Percentiles rank a stretch among this genome's conserved stretches.
Conservation (phyloP, 2,329 filamentous ascomycete genomes). For the Didymella exigua region DNA sequence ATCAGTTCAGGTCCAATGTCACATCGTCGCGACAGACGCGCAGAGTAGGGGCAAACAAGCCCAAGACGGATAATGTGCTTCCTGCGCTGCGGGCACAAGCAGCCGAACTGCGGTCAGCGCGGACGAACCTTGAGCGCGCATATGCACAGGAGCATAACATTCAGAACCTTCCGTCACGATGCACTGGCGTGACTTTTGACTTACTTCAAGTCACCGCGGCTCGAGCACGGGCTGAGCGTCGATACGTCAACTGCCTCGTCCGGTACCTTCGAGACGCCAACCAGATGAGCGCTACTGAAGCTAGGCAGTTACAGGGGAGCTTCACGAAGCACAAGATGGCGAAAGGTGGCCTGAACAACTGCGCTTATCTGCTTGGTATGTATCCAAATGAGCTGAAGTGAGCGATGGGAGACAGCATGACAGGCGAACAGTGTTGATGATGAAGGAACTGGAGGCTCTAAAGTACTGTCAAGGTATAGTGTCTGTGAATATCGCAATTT, state of each 20-base stretch:
- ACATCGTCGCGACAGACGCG: not conserved
- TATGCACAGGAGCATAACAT: conserved; percentile 20
- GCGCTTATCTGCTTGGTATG: conserved; percentile 17
- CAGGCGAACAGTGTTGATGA: not conserved
- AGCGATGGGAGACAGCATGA: not conserved
- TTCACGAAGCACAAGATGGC: conserved; percentile 25
- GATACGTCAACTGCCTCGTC: conserved; percentile 27
- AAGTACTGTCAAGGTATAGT: too few relatives aligned
- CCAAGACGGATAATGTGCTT: not conserved
- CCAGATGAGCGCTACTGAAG: conserved; percentile 14
- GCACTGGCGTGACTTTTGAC: not conserved
- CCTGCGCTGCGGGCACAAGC: conserved; percentile 6
- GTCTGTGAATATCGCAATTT: too few relatives aligned
- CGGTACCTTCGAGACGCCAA: conserved; percentile 23
- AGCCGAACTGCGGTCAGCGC: conserved; percentile 13
- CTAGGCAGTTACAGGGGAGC: conserved; percentile 11
- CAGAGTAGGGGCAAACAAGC: not conserved
- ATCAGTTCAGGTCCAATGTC: not conserved
- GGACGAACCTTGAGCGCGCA: conserved; percentile 15
- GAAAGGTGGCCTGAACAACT: conserved; percentile 4
- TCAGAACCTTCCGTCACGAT: not conserved
- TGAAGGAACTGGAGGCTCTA: too few relatives aligned
- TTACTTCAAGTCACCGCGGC: not conserved
- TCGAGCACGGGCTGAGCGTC: conserved; percentile 20
- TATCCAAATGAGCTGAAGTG: conserved; percentile 18